Evolutionary conservation across 805 yeast genomes (phyloP).

Genomic region (Ogataea ramenticola): DNA sequence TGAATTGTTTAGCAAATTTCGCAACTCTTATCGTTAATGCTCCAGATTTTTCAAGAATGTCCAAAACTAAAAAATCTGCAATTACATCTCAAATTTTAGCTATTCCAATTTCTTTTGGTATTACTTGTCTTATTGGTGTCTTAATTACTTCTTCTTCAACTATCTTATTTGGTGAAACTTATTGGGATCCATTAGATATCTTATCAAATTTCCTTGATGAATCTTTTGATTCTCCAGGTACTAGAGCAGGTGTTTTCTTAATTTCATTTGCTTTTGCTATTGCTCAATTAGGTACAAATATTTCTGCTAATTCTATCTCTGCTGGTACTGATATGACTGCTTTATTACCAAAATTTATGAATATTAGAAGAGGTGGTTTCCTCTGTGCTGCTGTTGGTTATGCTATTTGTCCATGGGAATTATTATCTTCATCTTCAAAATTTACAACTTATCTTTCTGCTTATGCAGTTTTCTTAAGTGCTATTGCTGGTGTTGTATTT

Average conservation of each 20-base stretch:
- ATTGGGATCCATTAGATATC: conserved; percentile 83
- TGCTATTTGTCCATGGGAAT: conserved; percentile 78
- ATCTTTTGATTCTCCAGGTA: conserved; percentile 39
- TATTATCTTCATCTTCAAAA: conserved; percentile 58
- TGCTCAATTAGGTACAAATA: conserved; percentile 74
- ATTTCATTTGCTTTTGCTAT: conserved; percentile 63
- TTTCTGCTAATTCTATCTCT: conserved; percentile 63
- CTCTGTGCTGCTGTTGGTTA: conserved; percentile 67
- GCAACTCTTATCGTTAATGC: conserved; percentile 86
- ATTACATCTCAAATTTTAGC: conserved; percentile 54
- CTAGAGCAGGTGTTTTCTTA: conserved; percentile 75
- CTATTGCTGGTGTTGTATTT: conserved; percentile 72
- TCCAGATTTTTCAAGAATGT: conserved; percentile 85
- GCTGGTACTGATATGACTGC: conserved; percentile 73
- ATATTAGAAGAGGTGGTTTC: conserved; percentile 75
- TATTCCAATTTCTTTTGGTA: conserved; percentile 69
- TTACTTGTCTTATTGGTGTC: conserved; percentile 81
- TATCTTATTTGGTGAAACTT: conserved; percentile 55
- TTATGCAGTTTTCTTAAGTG: conserved; percentile 73
- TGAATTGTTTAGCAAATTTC: conserved; percentile 80
- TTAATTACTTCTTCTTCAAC: conserved; percentile 76
- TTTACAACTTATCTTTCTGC: conserved; percentile 79
- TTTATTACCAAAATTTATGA: conserved; percentile 52
- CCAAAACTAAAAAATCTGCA: conserved; percentile 47
- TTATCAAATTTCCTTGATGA: conserved; percentile 52